Evolutionary conservation across 305 asterid genomes (phyloP).

Genomic region (Striga hermonthica): DNA sequence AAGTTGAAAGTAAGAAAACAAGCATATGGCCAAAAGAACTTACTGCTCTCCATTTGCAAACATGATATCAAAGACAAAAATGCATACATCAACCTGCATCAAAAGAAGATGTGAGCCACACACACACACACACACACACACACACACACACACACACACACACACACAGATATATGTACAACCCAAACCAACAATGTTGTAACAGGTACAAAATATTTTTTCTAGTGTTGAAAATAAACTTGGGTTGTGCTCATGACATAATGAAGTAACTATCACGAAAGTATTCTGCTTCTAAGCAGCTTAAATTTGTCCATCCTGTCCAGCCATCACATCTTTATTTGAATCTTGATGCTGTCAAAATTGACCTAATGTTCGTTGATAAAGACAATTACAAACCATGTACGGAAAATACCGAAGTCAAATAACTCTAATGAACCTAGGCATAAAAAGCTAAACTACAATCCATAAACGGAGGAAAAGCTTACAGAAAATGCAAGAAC

Average conservation of each 20-base stretch:
- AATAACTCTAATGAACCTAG: conserved; percentile 17
- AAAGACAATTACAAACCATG: conserved; percentile 1
- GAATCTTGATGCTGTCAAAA: conserved; percentile 11
- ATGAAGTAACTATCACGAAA: conserved; percentile 1
- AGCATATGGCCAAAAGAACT: conserved; percentile 33
- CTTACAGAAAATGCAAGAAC: too few relatives aligned
- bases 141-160: too few relatives aligned
- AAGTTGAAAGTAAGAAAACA: conserved; percentile 21
- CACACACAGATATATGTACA: too few relatives aligned
- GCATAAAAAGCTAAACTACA: conserved; percentile 13
- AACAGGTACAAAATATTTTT: conserved; percentile 7
- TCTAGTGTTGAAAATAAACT: conserved; percentile 20
- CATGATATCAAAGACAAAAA: conserved; percentile 86
- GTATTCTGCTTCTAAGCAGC: conserved; percentile 23
- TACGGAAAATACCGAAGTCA: background rate
- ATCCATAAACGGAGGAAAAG: background rate
- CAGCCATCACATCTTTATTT: conserved; percentile 1
- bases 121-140: background rate
- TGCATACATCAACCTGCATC: conserved; percentile 79
- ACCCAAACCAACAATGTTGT: background rate
- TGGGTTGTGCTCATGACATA: conserved; percentile 1
- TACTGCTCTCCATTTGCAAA: conserved; percentile 83
- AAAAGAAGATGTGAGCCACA: conserved; percentile 36
- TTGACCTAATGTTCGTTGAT: conserved; percentile 8
- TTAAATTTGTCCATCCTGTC: conserved; percentile 14